Evolutionary conservation across 139 green algal species (phyloP).

Genomic region (Chlamydomonas asymmetrica): DNA sequence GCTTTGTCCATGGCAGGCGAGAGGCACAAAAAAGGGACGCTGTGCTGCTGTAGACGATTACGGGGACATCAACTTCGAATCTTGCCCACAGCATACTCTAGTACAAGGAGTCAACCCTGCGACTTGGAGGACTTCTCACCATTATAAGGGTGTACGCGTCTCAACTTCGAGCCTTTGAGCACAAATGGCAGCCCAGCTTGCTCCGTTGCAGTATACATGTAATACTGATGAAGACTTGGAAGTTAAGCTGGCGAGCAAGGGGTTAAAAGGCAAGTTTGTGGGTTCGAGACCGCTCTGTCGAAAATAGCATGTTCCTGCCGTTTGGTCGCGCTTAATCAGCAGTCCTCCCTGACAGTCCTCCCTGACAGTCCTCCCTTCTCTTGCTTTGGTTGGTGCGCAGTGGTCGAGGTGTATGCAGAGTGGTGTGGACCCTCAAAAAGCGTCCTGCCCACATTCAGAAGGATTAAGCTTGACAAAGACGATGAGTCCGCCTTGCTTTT

Average conservation of each 20-base stretch:
- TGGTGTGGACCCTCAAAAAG: constrained; percentile 67
- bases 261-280: constrained; percentile 38
- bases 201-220: constrained; percentile 31
- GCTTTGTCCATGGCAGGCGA: no score
- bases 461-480: constrained; percentile 64
- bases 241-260: constrained; percentile 28
- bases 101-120: no score
- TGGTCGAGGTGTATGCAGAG: constrained; percentile 62
- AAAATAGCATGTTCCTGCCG: neutral
- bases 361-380: no score
- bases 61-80: no score
- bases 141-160: no score
- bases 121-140: no score
- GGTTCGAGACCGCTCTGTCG: neutral
- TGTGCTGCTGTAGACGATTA: constrained; percentile 12
- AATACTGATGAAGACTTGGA: constrained; percentile 34
- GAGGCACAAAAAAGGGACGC: constrained; percentile 3
- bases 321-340: no score
- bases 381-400: constrained; percentile 27
- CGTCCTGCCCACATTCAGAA: constrained; percentile 56
- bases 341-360: no score
- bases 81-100: no score
- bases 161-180: no score
- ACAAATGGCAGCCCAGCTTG: constrained; percentile 3
- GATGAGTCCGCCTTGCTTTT: constrained; percentile 66